phyloP scores from a whole-genome alignment of 139 green algal genomes.

The Tetratostichococcus sp. region DNA sequence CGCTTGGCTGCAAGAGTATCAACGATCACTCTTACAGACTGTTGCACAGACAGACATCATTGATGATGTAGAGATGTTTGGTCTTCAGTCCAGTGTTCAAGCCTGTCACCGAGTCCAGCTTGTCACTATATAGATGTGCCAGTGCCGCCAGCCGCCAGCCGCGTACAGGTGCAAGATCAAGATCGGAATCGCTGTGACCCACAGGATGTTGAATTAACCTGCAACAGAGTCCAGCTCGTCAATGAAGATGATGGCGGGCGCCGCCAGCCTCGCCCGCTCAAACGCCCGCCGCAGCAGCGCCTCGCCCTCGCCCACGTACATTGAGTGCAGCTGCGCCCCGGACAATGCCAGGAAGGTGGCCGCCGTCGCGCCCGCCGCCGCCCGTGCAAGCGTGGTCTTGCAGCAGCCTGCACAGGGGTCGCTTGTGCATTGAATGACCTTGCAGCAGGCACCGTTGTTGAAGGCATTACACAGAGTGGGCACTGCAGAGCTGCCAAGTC shows the following conservation, averaged over 20 bases:
- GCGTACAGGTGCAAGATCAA: no score
- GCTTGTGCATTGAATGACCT: no score
- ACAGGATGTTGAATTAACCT: no score
- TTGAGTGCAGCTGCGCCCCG: constrained; percentile 67
- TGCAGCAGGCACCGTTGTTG: neutral
- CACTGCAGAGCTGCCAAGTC: neutral
- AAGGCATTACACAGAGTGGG: no score
- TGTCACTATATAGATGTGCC: no score
- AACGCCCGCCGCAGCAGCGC: constrained; percentile 67
- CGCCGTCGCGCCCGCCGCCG: constrained; percentile 58
- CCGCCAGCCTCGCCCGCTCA: constrained; percentile 51
- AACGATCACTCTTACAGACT: no score
- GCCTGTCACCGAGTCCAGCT: no score
- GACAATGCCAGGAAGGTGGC: constrained; percentile 68
- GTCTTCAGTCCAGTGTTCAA: no score
- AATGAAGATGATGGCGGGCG: constrained; percentile 80
- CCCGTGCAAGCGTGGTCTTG: constrained; percentile 82
- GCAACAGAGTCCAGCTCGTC: constrained; percentile 84
- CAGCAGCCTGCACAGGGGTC: constrained; percentile 68
- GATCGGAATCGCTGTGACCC: no score
- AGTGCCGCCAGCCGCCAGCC: no score
- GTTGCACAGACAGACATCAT: no score
- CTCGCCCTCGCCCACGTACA: constrained; percentile 90
- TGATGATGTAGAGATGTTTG: no score
- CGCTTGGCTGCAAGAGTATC: constrained; percentile 23